Evolutionary conservation across 1,284 basidiomycete species (phyloP).

Genomic region (Pascua sp.): DNA sequence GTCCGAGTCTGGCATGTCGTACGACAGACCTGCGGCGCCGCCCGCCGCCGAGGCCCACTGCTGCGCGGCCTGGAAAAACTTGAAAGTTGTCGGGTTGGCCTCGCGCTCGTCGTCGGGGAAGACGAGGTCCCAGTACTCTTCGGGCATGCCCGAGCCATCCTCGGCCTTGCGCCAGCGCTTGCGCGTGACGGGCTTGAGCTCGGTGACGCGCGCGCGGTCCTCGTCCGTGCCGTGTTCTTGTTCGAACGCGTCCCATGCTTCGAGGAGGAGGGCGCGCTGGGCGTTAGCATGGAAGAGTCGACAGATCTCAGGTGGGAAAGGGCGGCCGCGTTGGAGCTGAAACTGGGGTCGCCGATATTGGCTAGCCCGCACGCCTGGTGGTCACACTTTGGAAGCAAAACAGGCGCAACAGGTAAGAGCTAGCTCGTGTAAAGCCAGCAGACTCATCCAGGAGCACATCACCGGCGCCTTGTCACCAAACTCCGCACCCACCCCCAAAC

Average conservation of each 20-base stretch:
- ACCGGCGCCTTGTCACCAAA: too few species aligned
- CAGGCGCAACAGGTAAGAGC: background rate
- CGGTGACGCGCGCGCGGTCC: conserved; percentile 72
- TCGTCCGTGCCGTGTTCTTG: conserved; percentile 66
- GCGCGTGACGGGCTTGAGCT: conserved; percentile 84
- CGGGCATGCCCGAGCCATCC: conserved; percentile 76
- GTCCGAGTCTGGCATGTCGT: conserved; percentile 42
- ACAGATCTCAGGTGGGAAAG: too few species aligned
- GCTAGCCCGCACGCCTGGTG: too few species aligned
- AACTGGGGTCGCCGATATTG: too few species aligned
- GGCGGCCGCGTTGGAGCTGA: too few species aligned
- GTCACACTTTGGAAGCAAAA: background rate
- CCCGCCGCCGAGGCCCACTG: conserved; percentile 61
- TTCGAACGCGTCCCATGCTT: conserved; percentile 92
- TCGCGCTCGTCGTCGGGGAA: conserved; percentile 93
- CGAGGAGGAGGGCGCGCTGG: conserved; percentile 79
- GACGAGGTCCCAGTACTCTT: conserved; percentile 88
- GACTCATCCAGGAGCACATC: too few species aligned
- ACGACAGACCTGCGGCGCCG: conserved; percentile 28
- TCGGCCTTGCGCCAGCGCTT: conserved; percentile 77
- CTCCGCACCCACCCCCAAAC: background rate
- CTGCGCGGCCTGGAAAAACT: conserved; percentile 88
- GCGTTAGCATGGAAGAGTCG: too few species aligned
- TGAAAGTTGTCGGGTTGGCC: conserved; percentile 85
- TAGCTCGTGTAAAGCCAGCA: background rate